These are phyloP conservation scores for Sanghuangporus sanghuang DNA, from an alignment of 1,284 basidiomycete species.

Conservation along the genomic window DNA sequence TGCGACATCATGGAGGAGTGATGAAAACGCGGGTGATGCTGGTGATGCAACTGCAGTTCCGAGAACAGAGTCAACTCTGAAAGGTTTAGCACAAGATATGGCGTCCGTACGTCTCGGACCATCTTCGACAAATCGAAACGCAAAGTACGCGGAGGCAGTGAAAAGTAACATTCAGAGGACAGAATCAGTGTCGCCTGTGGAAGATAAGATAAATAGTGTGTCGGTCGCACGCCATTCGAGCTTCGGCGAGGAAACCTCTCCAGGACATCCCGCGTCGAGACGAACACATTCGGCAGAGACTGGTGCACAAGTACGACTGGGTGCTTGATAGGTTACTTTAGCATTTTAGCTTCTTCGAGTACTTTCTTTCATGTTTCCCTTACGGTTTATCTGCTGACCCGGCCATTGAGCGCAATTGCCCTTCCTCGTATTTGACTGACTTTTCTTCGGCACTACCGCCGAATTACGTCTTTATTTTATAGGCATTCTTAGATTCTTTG, in stretches of 20 bases:
- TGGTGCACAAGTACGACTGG: background rate
- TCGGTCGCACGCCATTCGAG: background rate
- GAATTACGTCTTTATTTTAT: background rate
- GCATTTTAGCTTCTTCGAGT: background rate
- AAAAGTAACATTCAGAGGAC: background rate
- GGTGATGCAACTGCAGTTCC: background rate
- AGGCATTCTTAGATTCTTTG: background rate
- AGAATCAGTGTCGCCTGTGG: background rate
- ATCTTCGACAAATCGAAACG: background rate
- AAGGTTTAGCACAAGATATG: constrained; percentile 4
- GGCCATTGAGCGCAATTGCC: background rate
- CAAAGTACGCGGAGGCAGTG: background rate
- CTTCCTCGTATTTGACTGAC: background rate
- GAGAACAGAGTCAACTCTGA: background rate
- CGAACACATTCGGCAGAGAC: constrained; percentile 15
- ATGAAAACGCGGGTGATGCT: background rate
- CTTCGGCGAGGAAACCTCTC: constrained; percentile 5
- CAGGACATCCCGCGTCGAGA: background rate
- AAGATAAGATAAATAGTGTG: background rate
- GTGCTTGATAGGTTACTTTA: background rate
- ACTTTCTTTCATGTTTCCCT: background rate
- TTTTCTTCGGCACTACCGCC: background rate
- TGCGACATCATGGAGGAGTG: constrained; percentile 13
- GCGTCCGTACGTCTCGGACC: background rate
- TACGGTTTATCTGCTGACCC: background rate